phyloP scores from a whole-genome alignment of 2,329 filamentous ascomycete species.

The Pleochaeta shiraiana region DNA sequence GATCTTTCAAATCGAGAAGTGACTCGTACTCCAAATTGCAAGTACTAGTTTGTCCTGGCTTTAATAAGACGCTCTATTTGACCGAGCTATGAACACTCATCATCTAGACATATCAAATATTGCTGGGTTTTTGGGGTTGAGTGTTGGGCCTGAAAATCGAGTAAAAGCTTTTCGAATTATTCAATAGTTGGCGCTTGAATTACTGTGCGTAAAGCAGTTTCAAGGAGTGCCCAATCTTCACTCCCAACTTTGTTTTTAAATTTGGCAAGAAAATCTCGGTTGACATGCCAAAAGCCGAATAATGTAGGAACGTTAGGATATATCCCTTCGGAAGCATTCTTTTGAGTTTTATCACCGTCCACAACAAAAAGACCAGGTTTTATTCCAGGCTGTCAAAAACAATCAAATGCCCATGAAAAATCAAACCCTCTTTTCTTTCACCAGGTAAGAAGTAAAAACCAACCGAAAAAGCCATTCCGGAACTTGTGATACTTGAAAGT shows the following conservation, averaged over 20 bases:
- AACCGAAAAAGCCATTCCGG: not conserved
- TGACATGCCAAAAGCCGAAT: slow-evolving; percentile 1
- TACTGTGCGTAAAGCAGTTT: not conserved
- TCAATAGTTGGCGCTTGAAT: no score
- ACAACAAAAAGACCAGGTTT: no score
- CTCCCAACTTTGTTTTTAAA: not conserved
- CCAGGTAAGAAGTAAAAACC: not conserved
- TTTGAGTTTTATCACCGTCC: no score
- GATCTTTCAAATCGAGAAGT: no score
- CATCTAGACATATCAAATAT: not conserved
- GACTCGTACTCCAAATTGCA: not conserved
- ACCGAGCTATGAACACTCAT: not conserved
- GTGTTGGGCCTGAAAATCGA: not conserved
- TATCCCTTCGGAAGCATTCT: not conserved
- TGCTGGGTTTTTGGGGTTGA: not conserved
- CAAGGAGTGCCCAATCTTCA: not conserved
- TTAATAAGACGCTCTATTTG: slow-evolving; percentile 2
- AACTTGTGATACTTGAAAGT: not conserved
- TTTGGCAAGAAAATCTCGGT: not conserved
- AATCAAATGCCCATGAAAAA: not conserved
- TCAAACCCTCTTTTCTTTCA: not conserved
- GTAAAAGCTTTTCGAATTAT: no score
- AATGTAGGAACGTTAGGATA: not conserved
- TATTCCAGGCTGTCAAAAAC: not conserved
- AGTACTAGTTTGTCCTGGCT: not conserved